Conservation (phyloP, 441 rosid genomes). For the Iberis amara region DNA sequence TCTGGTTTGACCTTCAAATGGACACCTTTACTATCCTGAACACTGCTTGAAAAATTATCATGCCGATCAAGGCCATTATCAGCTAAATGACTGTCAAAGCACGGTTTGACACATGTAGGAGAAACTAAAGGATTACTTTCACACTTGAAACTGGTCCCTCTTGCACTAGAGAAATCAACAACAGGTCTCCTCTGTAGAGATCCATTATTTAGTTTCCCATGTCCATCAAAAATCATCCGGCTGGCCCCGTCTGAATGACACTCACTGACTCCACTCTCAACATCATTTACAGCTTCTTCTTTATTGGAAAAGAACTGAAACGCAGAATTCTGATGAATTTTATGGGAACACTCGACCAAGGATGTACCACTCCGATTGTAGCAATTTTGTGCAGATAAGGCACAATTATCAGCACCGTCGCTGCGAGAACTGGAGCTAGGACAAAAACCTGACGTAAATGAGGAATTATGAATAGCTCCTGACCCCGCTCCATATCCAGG, state of each 20-base stretch:
- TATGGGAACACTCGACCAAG: constrained; percentile 30
- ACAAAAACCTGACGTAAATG: too few species aligned
- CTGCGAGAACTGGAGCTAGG: too few species aligned
- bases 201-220: constrained; percentile 22
- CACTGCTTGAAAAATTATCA: constrained; percentile 33
- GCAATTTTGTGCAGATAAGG: constrained; percentile 33
- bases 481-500: too few species aligned
- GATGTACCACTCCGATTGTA: constrained; percentile 29
- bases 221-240: constrained; percentile 32
- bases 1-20: too few species aligned
- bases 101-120: constrained; percentile 27
- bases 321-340: constrained; percentile 23
- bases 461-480: too few species aligned
- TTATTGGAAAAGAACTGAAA: constrained; percentile 34
- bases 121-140: constrained; percentile 34
- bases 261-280: constrained; percentile 40
- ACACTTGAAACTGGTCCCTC: constrained; percentile 33
- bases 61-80: constrained; percentile 29
- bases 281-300: constrained; percentile 33
- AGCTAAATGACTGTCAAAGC: constrained; percentile 30
- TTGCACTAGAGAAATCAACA: constrained; percentile 34
- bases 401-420: constrained; percentile 30
- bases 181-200: constrained; percentile 32
- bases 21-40: constrained; percentile 25
- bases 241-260: constrained; percentile 37